A percentile compares a stretch with the other conserved stretches of the same genome.
phyloP scores from a whole-genome alignment of 176 grass and related monocot genomes.

The Pontederia paniculata region DNA sequence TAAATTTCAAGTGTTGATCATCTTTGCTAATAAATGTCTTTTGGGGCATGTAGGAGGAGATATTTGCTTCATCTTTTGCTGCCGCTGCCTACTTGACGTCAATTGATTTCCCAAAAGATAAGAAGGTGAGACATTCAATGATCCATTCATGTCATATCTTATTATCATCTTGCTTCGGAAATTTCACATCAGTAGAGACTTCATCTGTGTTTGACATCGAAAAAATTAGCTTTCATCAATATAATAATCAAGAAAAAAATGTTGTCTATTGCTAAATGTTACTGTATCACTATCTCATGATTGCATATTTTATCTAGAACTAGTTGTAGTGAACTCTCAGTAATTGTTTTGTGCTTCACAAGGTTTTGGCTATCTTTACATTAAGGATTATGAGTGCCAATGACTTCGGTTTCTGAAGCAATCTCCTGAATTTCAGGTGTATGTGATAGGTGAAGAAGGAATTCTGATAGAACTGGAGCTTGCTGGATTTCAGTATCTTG shows the following conservation, averaged over 20 bases:
- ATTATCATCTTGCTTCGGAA: too few relatives aligned
- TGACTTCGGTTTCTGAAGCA: not conserved
- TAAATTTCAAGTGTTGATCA: not conserved
- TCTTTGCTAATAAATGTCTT: not conserved
- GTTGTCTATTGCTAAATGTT: too few relatives aligned
- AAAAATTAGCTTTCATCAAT: too few relatives aligned
- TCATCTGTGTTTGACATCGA: too few relatives aligned
- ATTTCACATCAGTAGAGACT: too few relatives aligned
- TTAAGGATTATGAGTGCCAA: not conserved
- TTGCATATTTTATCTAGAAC: too few relatives aligned
- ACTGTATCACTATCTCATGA: too few relatives aligned
- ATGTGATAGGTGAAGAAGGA: slow-evolving; percentile 95
- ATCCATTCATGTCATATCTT: too few relatives aligned
- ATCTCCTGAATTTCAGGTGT: slow-evolving; percentile 36
- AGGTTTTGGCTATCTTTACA: not conserved
- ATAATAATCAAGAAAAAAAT: too few relatives aligned
- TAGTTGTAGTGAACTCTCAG: too few relatives aligned
- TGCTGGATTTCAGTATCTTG: slow-evolving; percentile 78
- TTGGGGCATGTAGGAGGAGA: slow-evolving; percentile 63
- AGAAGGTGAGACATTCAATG: slow-evolving; percentile 37
- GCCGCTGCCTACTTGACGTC: slow-evolving; percentile 86
- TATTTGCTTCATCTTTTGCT: slow-evolving; percentile 96
- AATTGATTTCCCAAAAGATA: slow-evolving; percentile 82
- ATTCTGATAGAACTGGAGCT: slow-evolving; percentile 84
- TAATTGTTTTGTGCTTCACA: too few relatives aligned